A percentile compares a stretch with the other conserved stretches of the same genome.
phyloP scores from a whole-genome alignment of 345 rosid genomes.

The Noccaea bulbosa region DNA sequence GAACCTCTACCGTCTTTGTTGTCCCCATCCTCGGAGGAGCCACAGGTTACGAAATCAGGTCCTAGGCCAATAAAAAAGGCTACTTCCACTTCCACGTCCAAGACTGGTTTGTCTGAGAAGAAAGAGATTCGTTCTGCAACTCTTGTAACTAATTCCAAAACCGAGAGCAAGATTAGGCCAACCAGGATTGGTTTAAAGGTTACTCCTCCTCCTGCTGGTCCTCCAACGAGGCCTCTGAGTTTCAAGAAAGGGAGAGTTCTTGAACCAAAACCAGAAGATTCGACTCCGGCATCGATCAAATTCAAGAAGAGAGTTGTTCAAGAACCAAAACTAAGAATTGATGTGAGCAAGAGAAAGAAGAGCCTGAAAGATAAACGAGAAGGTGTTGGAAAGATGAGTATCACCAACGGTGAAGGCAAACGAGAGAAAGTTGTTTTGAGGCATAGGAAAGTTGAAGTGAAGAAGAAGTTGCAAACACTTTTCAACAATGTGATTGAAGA shows the following conservation, averaged over 20 bases:
- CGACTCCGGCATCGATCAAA: constrained; percentile 50
- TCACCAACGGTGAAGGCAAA: constrained; percentile 28
- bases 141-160: constrained; percentile 45
- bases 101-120: constrained; percentile 32
- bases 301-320: constrained; percentile 52
- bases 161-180: constrained; percentile 52
- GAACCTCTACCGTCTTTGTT: constrained; percentile 33
- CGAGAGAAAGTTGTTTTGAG: constrained; percentile 61
- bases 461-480: constrained; percentile 68
- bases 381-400: constrained; percentile 45
- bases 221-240: constrained; percentile 50
- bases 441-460: constrained; percentile 69
- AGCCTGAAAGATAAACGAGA: constrained; percentile 67
- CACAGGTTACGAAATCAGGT: constrained; percentile 18
- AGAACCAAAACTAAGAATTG: constrained; percentile 42
- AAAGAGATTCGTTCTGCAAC: constrained; percentile 31
- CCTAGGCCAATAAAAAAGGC: constrained; percentile 37
- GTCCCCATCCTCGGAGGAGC: constrained; percentile 7
- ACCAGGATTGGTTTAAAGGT: constrained; percentile 50
- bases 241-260: constrained; percentile 74
- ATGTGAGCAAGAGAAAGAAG: constrained; percentile 54
- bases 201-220: constrained; percentile 35
- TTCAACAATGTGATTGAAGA: constrained; percentile 94
- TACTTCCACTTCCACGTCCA: constrained; percentile 33
- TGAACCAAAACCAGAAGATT: constrained; percentile 56